Percentiles rank a stretch among this genome's conserved stretches.
Conservation (phyloP, 2,329 filamentous ascomycete species). For the Coleophoma eucalyptorum region DNA sequence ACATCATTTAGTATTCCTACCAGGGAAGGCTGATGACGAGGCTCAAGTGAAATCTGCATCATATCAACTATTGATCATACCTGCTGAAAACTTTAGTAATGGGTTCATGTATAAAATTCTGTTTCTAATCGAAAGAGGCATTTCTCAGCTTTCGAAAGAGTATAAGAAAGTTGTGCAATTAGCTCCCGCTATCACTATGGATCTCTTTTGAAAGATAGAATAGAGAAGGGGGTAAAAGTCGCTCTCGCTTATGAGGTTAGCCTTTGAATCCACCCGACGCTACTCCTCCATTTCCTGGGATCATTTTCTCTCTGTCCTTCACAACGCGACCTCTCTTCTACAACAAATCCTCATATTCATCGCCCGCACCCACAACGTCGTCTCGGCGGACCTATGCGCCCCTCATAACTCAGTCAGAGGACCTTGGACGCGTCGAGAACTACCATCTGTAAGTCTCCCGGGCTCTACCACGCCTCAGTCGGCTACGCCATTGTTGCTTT, state of each 20-base stretch:
- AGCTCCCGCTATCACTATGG: background rate
- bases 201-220: background rate
- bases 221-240: background rate
- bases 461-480: constrained; percentile 10
- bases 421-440: constrained; percentile 23
- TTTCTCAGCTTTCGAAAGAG: background rate
- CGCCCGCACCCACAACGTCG: constrained; percentile 14
- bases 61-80: no score
- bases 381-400: constrained; percentile 28
- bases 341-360: constrained; percentile 17
- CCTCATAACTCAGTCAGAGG: constrained; percentile 11
- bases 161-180: background rate
- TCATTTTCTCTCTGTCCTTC: constrained; percentile 3
- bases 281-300: background rate
- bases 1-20: no score
- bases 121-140: no score
- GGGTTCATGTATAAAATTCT: no score
- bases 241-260: no score
- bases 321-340: constrained; percentile 18
- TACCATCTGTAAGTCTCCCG: constrained; percentile 19
- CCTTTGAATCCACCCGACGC: no score
- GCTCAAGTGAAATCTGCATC: no score
- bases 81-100: no score
- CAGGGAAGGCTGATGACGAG: no score
- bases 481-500: constrained; percentile 10